A percentile compares a stretch with the other conserved stretches of the same genome.
phyloP scores from a whole-genome alignment of 176 grass and related monocot species.

The Cocos nucifera region DNA sequence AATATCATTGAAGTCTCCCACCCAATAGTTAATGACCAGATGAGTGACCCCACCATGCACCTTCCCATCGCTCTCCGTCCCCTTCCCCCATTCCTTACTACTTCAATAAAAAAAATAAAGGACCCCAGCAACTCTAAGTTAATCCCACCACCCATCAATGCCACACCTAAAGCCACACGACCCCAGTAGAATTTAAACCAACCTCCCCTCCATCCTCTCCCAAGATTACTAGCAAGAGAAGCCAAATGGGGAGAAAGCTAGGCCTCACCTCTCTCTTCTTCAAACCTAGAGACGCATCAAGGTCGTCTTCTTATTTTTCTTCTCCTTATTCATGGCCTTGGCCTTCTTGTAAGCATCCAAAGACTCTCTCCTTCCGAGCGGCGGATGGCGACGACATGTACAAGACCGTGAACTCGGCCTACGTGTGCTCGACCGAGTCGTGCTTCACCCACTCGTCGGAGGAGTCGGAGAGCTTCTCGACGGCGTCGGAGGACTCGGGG shows the following conservation, averaged over 20 bases:
- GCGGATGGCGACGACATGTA: conserved; percentile 26
- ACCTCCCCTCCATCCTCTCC: conserved; percentile 2
- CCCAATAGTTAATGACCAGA: no score
- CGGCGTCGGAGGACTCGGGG: background rate
- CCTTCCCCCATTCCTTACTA: no score
- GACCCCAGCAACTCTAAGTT: no score
- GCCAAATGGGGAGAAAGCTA: conserved; percentile 29
- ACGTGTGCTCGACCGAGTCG: conserved; percentile 31
- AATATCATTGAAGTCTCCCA: no score
- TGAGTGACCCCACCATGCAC: no score
- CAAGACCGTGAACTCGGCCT: conserved; percentile 55
- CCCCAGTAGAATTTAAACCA: no score
- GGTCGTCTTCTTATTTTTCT: conserved; percentile 14
- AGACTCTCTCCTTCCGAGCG: conserved; percentile 62
- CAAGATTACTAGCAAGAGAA: background rate
- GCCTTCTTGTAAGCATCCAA: conserved; percentile 76
- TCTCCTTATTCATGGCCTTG: conserved; percentile 64
- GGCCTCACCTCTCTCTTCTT: conserved; percentile 37
- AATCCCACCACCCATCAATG: no score
- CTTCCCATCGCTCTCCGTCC: no score
- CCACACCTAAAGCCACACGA: no score
- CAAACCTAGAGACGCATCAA: conserved; percentile 38
- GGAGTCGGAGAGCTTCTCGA: conserved; percentile 2
- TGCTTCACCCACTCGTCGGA: conserved; percentile 21
- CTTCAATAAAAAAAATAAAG: no score